A percentile compares a stretch with the other conserved stretches of the same genome.
Evolutionary conservation across 192 early-diverging fungal genomes (phyloP).

Genomic region (Gorgonomyces haynaldii): DNA sequence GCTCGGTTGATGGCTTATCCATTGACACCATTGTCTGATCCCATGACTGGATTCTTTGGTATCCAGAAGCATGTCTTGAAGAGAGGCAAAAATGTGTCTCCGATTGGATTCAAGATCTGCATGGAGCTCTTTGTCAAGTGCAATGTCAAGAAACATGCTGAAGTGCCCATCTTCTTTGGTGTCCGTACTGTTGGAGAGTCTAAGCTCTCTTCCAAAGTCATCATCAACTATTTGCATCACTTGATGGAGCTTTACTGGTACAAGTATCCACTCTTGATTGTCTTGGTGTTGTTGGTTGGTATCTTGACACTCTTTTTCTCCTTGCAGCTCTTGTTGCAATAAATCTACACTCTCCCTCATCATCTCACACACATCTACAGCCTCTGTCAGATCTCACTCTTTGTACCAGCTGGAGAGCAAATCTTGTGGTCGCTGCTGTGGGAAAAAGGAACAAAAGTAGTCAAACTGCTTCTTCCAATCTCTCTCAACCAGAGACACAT

Average conservation of each 20-base stretch:
- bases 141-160: neutral
- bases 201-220: neutral
- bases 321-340: slow-evolving; percentile 17
- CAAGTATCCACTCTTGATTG: neutral
- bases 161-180: slow-evolving; percentile 1
- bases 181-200: neutral
- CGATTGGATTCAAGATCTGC: slow-evolving; percentile 1
- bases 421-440: neutral
- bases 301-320: slow-evolving; percentile 4
- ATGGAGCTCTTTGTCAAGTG: neutral
- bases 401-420: neutral
- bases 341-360: slow-evolving; percentile 28
- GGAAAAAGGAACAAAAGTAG: neutral
- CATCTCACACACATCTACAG: slow-evolving; percentile 25
- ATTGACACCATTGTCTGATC: slow-evolving; percentile 1
- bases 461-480: neutral
- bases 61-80: neutral
- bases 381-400: neutral
- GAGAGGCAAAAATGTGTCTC: neutral
- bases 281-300: neutral
- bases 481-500: slow-evolving; percentile 10
- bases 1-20: neutral
- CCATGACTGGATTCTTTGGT: slow-evolving; percentile 4
- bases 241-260: neutral
- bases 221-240: neutral